Conservation (phyloP, 2,329 filamentous ascomycete genomes). For the Orbilia ellipsospora region DNA sequence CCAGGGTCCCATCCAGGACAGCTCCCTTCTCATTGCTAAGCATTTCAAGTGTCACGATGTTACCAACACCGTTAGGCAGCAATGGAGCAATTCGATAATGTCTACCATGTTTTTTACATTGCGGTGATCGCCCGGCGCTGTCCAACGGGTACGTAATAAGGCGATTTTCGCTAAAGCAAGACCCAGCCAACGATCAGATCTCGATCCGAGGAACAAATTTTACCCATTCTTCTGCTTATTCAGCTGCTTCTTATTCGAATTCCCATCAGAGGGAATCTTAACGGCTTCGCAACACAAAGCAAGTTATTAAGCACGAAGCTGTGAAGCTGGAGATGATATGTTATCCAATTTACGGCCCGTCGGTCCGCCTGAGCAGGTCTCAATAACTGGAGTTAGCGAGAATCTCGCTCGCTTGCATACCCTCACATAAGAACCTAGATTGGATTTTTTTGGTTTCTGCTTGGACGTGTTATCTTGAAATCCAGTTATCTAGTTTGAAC, state of each 20-base stretch:
- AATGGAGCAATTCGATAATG: constrained; percentile 24
- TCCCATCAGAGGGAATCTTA: not conserved
- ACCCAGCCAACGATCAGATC: constrained; percentile 19
- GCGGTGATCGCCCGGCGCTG: constrained; percentile 14
- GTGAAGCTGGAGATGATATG: not conserved
- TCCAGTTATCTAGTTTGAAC: constrained; percentile 6
- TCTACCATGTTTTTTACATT: constrained; percentile 52
- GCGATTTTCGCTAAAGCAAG: constrained; percentile 48
- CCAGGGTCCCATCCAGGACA: constrained; percentile 4
- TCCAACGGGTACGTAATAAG: constrained; percentile 34
- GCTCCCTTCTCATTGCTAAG: not conserved
- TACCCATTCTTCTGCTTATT: not conserved
- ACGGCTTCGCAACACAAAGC: no score
- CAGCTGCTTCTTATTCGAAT: no score
- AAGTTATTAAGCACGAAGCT: not conserved
- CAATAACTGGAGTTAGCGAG: constrained; percentile 13
- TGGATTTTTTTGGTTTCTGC: not conserved
- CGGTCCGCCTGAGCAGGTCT: constrained; percentile 14
- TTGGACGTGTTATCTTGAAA: not conserved
- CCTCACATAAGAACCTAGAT: constrained; percentile 3
- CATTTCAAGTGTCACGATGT: not conserved
- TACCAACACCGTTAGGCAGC: constrained; percentile 27
- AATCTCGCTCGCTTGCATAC: constrained; percentile 24
- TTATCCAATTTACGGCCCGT: constrained; percentile 16
- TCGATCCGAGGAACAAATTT: not conserved